Evolutionary conservation across 345 rosid species (phyloP).

Genomic region (Gossypium anomalum): DNA sequence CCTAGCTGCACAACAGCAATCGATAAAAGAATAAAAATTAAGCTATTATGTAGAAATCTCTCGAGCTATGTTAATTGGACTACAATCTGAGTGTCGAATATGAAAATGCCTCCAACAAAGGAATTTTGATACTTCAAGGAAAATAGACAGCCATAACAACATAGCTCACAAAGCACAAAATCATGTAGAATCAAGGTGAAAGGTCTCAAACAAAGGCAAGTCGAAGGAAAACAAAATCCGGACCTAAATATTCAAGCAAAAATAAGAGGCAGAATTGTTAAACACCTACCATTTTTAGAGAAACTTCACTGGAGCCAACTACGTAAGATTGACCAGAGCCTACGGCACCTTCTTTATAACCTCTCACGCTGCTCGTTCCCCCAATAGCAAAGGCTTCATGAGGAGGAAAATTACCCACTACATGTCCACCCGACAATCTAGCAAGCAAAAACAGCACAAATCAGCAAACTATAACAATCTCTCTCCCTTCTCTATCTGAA

Average conservation of each 20-base stretch:
- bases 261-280: not conserved
- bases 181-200: not conserved
- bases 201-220: not conserved
- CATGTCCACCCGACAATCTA: slow-evolving; percentile 88
- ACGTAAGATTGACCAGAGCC: slow-evolving; percentile 91
- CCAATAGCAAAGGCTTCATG: slow-evolving; percentile 96
- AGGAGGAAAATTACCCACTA: slow-evolving; percentile 85
- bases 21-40: not conserved
- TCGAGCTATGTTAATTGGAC: not conserved
- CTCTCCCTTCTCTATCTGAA: slow-evolving; percentile 9
- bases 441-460: slow-evolving; percentile 11
- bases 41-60: not conserved
- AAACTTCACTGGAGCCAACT: slow-evolving; percentile 81
- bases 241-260: not conserved
- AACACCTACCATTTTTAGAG: slow-evolving; percentile 74
- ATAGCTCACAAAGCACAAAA: not conserved
- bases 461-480: slow-evolving; percentile 18
- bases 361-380: slow-evolving; percentile 93
- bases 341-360: slow-evolving; percentile 96
- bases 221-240: not conserved
- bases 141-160: too few species aligned
- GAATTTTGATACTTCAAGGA: too few species aligned
- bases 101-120: too few species aligned
- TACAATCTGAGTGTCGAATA: too few species aligned
- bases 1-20: slow-evolving; percentile 51